phyloP scores from a whole-genome alignment of 78 protist species.

The Guillardia theta region DNA sequence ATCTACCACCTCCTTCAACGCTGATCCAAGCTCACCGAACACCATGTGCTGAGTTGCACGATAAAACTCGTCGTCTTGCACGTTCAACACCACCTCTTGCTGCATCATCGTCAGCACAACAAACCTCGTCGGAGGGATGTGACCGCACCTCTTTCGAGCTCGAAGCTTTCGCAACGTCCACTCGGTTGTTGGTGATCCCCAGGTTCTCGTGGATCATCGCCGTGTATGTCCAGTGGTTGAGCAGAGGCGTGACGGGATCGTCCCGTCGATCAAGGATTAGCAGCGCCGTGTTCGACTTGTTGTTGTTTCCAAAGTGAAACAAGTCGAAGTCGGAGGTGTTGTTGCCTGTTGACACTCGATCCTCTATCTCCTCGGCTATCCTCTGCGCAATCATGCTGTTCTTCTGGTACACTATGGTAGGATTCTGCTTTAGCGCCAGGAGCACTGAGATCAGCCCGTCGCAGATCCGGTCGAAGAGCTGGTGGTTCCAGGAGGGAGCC shows the following conservation, averaged over 20 bases:
- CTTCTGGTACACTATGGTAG: constrained; percentile 44
- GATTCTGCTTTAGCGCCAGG: constrained; percentile 56
- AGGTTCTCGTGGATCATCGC: constrained; percentile 96
- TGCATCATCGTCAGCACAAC: neutral
- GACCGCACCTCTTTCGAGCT: neutral
- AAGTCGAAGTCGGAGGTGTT: neutral
- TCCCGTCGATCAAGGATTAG: constrained; percentile 87
- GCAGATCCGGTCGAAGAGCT: neutral
- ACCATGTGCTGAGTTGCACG: constrained; percentile 69
- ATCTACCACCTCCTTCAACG: neutral
- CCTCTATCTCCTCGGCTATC: neutral
- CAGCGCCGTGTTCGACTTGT: constrained; percentile 63
- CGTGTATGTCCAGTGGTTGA: constrained; percentile 91
- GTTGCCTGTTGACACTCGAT: neutral
- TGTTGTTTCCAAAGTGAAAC: neutral
- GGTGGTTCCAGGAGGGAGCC: neutral
- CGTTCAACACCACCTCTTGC: constrained; percentile 69
- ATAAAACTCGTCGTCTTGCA: constrained; percentile 80
- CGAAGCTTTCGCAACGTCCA: constrained; percentile 33
- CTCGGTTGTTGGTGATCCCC: constrained; percentile 80
- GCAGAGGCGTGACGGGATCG: constrained; percentile 45
- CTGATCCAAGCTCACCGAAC: constrained; percentile 90
- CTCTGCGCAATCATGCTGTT: neutral
- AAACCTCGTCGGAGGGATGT: too few relatives aligned
- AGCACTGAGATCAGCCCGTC: constrained; percentile 48